Evolutionary conservation across 2,329 filamentous ascomycete genomes (phyloP).

Genomic region (Parastagonospora nodorum): DNA sequence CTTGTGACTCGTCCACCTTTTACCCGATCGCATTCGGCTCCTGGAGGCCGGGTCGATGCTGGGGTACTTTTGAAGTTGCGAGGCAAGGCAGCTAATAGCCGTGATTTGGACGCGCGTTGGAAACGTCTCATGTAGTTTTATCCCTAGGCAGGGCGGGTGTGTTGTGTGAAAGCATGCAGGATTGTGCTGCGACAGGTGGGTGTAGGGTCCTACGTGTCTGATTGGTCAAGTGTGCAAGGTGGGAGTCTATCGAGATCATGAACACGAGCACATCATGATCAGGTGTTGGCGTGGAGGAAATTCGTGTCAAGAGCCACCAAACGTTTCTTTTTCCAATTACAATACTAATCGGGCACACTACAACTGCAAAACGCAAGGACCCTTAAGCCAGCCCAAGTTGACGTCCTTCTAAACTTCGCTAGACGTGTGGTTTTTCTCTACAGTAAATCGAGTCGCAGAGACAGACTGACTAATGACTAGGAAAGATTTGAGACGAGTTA

Average conservation of each 20-base stretch:
- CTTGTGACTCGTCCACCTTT: no score
- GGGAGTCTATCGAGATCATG: conserved; percentile 1
- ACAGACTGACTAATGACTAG: conserved; percentile 12
- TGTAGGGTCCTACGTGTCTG: conserved; percentile 7
- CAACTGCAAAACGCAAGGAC: conserved; percentile 18
- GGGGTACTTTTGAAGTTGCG: neutral
- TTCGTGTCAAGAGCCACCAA: conserved; percentile 10
- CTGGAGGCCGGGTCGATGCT: conserved; percentile 4
- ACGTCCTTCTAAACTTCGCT: conserved; percentile 24
- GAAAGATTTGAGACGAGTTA: conserved; percentile 15
- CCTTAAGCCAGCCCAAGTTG: conserved; percentile 31
- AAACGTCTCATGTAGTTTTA: conserved; percentile 8
- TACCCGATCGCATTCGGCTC: no score
- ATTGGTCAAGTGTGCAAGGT: conserved; percentile 8
- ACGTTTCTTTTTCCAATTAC: conserved; percentile 37
- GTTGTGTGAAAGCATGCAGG: neutral
- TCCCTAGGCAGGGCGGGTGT: conserved; percentile 1
- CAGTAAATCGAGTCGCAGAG: conserved; percentile 17
- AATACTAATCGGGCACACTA: conserved; percentile 27
- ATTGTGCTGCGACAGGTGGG: conserved; percentile 5
- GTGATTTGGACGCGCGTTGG: conserved; percentile 9
- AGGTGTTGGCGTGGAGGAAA: neutral
- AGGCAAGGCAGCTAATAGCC: conserved; percentile 8
- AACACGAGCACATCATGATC: neutral
- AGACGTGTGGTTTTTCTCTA: conserved; percentile 21